These are phyloP conservation scores for Metschnikowia sp. DNA, from an alignment of 805 yeast species.

Conservation along the genomic window DNA sequence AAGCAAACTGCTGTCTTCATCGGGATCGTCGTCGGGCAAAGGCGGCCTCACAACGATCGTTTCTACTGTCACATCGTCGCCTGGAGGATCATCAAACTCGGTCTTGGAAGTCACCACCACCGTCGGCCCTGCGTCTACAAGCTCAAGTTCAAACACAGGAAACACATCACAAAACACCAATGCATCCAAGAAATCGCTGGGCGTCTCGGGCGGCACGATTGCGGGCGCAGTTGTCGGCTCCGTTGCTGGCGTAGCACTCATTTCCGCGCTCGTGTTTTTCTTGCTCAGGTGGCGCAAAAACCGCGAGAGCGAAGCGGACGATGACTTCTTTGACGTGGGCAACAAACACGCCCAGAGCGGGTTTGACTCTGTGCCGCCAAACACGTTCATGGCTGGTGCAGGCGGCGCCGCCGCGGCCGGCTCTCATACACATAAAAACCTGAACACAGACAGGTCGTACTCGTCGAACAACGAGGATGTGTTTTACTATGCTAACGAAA, in stretches of 20 bases:
- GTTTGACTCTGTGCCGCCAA: slow-evolving; percentile 24
- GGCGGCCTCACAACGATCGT: slow-evolving; percentile 19
- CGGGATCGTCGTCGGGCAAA: slow-evolving; percentile 4
- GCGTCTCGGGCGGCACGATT: slow-evolving; percentile 37
- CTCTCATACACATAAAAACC: slow-evolving; percentile 15
- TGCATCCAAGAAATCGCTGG: slow-evolving; percentile 7
- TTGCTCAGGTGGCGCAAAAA: slow-evolving; percentile 40
- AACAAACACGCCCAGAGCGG: slow-evolving; percentile 18
- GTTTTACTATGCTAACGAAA: slow-evolving; percentile 2
- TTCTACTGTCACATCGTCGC: slow-evolving; percentile 18
- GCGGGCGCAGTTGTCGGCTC: slow-evolving; percentile 44
- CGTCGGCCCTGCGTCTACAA: slow-evolving; percentile 9
- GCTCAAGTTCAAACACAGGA: background rate
- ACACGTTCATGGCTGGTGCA: slow-evolving; percentile 21
- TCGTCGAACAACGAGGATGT: slow-evolving; percentile 16
- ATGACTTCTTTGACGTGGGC: slow-evolving; percentile 27
- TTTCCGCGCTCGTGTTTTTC: slow-evolving; percentile 34
- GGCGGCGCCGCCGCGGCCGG: slow-evolving; percentile 19
- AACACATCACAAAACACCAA: slow-evolving; percentile 7
- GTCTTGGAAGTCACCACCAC: slow-evolving; percentile 24
- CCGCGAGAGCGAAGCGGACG: slow-evolving; percentile 33
- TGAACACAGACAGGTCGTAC: slow-evolving; percentile 17
- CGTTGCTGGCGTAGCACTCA: slow-evolving; percentile 32
- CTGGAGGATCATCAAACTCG: slow-evolving; percentile 13
- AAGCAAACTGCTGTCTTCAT: background rate